Evolutionary conservation across 1,139 yeast species (phyloP).

Genomic region (Protomyces macrosporus): DNA sequence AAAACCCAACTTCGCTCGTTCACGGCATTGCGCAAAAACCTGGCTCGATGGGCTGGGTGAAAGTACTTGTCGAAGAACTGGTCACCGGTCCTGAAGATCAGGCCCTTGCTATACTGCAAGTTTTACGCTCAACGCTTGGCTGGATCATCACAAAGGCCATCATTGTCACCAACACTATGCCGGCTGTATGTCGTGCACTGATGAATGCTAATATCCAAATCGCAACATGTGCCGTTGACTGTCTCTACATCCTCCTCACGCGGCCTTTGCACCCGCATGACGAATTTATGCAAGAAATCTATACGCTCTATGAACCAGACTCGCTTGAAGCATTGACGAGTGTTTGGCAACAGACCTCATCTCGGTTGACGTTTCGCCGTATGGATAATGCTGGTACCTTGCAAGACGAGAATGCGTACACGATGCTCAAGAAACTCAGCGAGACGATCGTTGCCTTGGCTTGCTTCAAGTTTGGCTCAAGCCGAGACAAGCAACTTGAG

Average conservation of each 20-base stretch:
- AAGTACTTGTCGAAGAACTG: constrained; percentile 55
- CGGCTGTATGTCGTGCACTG: constrained; percentile 60
- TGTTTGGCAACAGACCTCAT: constrained; percentile 57
- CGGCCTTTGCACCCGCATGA: constrained; percentile 64
- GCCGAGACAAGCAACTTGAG: constrained; percentile 34
- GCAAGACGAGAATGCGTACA: constrained; percentile 57
- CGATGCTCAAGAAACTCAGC: constrained; percentile 78
- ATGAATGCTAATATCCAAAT: constrained; percentile 58
- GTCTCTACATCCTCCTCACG: constrained; percentile 81
- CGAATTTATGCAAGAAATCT: constrained; percentile 75
- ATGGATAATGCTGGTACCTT: constrained; percentile 45
- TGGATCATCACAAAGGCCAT: constrained; percentile 70
- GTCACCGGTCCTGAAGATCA: constrained; percentile 37
- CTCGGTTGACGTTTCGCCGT: constrained; percentile 49
- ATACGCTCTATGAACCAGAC: constrained; percentile 65
- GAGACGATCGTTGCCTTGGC: constrained; percentile 91
- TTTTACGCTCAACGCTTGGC: constrained; percentile 81
- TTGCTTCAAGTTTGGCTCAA: constrained; percentile 52
- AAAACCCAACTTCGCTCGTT: constrained; percentile 60
- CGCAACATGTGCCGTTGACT: constrained; percentile 81
- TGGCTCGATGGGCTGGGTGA: constrained; percentile 80
- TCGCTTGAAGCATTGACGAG: constrained; percentile 63
- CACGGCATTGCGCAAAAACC: constrained; percentile 57
- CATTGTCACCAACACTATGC: constrained; percentile 60
- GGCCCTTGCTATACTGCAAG: constrained; percentile 66